These are phyloP conservation scores for Fusarium verticillioides DNA, from an alignment of 2,329 filamentous ascomycete species.

Conservation along the genomic window DNA sequence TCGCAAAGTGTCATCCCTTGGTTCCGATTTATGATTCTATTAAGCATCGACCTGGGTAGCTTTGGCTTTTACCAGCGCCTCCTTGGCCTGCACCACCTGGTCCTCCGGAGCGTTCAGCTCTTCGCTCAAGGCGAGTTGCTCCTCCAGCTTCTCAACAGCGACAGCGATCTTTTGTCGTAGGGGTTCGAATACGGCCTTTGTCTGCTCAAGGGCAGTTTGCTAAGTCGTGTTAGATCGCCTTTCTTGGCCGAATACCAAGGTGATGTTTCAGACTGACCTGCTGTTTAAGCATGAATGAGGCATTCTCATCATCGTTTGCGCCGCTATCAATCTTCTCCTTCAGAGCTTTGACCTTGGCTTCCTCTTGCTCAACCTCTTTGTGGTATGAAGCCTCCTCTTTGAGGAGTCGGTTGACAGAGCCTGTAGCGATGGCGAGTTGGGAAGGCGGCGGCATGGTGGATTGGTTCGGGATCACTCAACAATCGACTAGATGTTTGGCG, in stretches of 20 bases:
- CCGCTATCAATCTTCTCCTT: constrained; percentile 66
- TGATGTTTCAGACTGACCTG: constrained; percentile 68
- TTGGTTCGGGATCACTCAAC: background rate
- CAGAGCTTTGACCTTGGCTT: constrained; percentile 75
- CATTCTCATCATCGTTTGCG: constrained; percentile 73
- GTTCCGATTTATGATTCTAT: background rate
- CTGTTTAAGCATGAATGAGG: constrained; percentile 82
- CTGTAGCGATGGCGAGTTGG: constrained; percentile 81
- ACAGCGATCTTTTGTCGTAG: constrained; percentile 77
- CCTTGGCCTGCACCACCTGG: constrained; percentile 67
- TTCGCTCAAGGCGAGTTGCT: constrained; percentile 75
- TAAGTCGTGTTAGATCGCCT: constrained; percentile 50
- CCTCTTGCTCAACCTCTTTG: constrained; percentile 82
- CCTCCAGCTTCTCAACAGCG: constrained; percentile 78
- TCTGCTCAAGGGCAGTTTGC: constrained; percentile 87
- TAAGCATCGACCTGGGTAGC: constrained; percentile 35
- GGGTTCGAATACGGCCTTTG: constrained; percentile 81
- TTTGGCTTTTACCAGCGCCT: constrained; percentile 63
- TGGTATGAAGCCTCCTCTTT: constrained; percentile 94
- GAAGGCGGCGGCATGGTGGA: constrained; percentile 78
- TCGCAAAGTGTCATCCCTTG: constrained; percentile 17
- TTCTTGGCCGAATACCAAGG: background rate
- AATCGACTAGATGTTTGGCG: background rate
- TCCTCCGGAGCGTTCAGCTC: constrained; percentile 57
- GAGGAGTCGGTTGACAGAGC: constrained; percentile 82